A percentile compares a stretch with the other conserved stretches of the same genome.
These are phyloP conservation scores for Pseudogymnoascus sp. DNA, from an alignment of 2,329 filamentous ascomycete genomes.

Conservation along the genomic window DNA sequence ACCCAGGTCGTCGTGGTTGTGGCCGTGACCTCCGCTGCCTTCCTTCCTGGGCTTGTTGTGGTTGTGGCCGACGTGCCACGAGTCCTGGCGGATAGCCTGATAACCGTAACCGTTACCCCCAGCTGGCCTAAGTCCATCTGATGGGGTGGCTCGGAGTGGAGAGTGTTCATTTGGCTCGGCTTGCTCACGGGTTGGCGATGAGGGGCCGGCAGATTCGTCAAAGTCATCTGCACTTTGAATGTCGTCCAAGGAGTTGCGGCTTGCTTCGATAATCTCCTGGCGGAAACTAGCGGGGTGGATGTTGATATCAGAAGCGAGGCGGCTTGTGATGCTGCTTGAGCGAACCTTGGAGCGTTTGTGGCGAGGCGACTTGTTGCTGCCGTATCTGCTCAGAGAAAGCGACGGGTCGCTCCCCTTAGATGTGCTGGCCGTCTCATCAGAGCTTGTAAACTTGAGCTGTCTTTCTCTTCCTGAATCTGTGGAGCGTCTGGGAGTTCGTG, in stretches of 20 bases:
- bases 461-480: slow-evolving; percentile 14
- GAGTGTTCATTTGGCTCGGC: slow-evolving; percentile 30
- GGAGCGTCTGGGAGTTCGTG: slow-evolving; percentile 18
- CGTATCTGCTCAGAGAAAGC: slow-evolving; percentile 9
- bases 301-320: slow-evolving; percentile 60
- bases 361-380: slow-evolving; percentile 15
- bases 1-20: slow-evolving; percentile 83
- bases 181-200: slow-evolving; percentile 32
- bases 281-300: slow-evolving; percentile 86
- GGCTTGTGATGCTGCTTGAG: slow-evolving; percentile 34
- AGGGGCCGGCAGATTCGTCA: slow-evolving; percentile 20
- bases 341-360: slow-evolving; percentile 19
- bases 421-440: slow-evolving; percentile 23
- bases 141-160: slow-evolving; percentile 17
- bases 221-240: slow-evolving; percentile 45
- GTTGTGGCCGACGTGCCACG: slow-evolving; percentile 63
- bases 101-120: not conserved
- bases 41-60: slow-evolving; percentile 66
- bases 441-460: slow-evolving; percentile 22
- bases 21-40: slow-evolving; percentile 56
- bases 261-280: slow-evolving; percentile 86
- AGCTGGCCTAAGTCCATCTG: not conserved
- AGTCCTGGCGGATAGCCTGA: slow-evolving; percentile 19
- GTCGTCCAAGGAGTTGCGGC: slow-evolving; percentile 51
- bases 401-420: slow-evolving; percentile 16